phyloP scores from a whole-genome alignment of 1,284 basidiomycete genomes.

The Trametes hirsuta region DNA sequence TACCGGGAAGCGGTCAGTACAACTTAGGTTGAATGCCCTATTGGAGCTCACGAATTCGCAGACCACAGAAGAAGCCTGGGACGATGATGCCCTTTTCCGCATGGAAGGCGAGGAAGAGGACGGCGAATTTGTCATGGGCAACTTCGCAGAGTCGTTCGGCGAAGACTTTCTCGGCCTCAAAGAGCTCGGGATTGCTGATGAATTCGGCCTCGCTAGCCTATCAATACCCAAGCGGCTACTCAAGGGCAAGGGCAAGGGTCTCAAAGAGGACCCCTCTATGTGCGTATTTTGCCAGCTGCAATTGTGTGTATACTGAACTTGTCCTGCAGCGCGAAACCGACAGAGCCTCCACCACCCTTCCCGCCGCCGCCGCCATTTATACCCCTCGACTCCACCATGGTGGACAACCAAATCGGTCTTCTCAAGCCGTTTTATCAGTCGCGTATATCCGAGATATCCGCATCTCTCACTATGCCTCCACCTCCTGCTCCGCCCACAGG shows the following conservation, averaged over 20 bases:
- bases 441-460: conserved; percentile 52
- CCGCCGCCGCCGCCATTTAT: conserved; percentile 84
- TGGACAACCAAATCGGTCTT: conserved; percentile 84
- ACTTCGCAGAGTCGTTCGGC: conserved; percentile 86
- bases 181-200: conserved; percentile 87
- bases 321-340: conserved; percentile 53
- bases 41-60: conserved; percentile 28
- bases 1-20: conserved; percentile 77
- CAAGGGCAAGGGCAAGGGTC: conserved; percentile 62
- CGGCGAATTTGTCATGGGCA: conserved; percentile 80
- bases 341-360: conserved; percentile 85
- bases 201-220: conserved; percentile 82
- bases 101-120: conserved; percentile 74
- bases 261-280: conserved; percentile 46
- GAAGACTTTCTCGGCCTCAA: conserved; percentile 93
- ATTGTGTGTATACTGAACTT: conserved; percentile 6
- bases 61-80: conserved; percentile 64
- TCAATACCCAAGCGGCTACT: conserved; percentile 81
- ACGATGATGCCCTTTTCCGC: conserved; percentile 81
- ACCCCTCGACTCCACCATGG: conserved; percentile 62
- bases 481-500: conserved; percentile 15
- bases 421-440: conserved; percentile 77
- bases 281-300: conserved; percentile 39
- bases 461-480: conserved; percentile 13
- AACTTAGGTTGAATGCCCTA: background rate